Base-by-base conservation (phyloP, 2,329 filamentous ascomycete genomes). In the Capronia coronata region DNA sequence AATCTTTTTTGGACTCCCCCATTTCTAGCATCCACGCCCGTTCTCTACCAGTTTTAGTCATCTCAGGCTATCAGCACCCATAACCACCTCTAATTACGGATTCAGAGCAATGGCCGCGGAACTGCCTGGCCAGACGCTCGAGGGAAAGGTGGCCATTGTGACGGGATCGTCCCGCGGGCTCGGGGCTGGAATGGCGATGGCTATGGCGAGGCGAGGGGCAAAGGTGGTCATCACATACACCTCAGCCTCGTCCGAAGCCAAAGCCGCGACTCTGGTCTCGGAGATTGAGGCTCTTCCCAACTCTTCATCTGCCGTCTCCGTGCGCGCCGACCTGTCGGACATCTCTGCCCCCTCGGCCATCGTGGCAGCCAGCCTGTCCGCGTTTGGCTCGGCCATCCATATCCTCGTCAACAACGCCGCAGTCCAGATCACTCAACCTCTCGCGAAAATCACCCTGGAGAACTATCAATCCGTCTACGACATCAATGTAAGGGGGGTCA, bases 381-480 rank as follows among this genome's bases (percentile, higher is more conserved):
- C 54, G 2, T 62, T 62, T 45, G 59, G 59, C 10, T 35, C 51
- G 2, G 35, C 54, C 14, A 57, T 64, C 35, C 57, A 65, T 35
- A 61, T 65, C 16, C 49, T 67, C 11, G 61, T 65, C 39, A 65
- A 67, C 56, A 72, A 71, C 51, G 70, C 70, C 2, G 70, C 64
- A 3, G 54, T 64, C 6, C 65, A 68, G 48, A 51, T 68, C 7
- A 64, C 66, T 43, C 65, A 63, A 43, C 46, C 63, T 2, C 59
- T 76, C 0, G 57, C 54, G 2, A 68, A 73, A 13, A 68, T 75
- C 30, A 74, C 70, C 1, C 52, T 69, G 1, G 70, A 72, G 1
- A 74, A 79, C 61, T 82, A 76, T 59, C 69, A 74, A 16, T 59
- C 64, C 13, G 70, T 80, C n/a, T 81, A 75, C 61, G 65, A 79